These are phyloP conservation scores for Leccinum huronense DNA, from an alignment of 1,284 basidiomycete genomes.

Conservation along the genomic window DNA sequence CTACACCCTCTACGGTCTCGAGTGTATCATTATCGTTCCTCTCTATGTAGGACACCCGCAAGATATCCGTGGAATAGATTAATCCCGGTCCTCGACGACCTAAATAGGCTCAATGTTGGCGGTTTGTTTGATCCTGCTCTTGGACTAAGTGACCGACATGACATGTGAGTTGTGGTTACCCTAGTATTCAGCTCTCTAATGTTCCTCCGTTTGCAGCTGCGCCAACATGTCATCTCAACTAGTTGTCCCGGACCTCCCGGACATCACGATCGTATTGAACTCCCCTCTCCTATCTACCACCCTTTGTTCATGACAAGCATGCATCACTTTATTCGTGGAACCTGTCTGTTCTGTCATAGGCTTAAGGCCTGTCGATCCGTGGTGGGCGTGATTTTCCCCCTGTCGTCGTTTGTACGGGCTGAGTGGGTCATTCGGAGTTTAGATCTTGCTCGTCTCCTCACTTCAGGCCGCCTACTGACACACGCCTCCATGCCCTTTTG, in stretches of 20 bases:
- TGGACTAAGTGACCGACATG: slow-evolving; percentile 84
- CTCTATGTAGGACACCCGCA: slow-evolving; percentile 84
- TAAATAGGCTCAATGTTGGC: slow-evolving; percentile 88
- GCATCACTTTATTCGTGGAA: slow-evolving; percentile 84
- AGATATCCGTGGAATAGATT: slow-evolving; percentile 98
- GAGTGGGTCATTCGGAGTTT: slow-evolving; percentile 14
- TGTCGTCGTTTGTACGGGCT: slow-evolving; percentile 14
- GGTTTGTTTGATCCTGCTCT: slow-evolving; percentile 96
- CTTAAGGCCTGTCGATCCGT: slow-evolving; percentile 80
- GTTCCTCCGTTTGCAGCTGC: slow-evolving; percentile 58
- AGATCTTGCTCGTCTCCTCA: slow-evolving; percentile 47
- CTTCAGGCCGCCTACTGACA: too few relatives aligned
- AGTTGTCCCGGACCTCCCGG: slow-evolving; percentile 87
- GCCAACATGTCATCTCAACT: slow-evolving; percentile 87
- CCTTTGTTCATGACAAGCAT: slow-evolving; percentile 95
- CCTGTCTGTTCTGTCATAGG: slow-evolving; percentile 95
- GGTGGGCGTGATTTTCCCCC: slow-evolving; percentile 48
- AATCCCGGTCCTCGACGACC: slow-evolving; percentile 91
- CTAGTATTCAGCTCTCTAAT: slow-evolving; percentile 1
- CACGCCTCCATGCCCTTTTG: too few relatives aligned
- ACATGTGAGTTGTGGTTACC: slow-evolving; percentile 65
- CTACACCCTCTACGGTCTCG: slow-evolving; percentile 80
- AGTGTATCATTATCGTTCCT: slow-evolving; percentile 96
- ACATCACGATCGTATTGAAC: slow-evolving; percentile 99
- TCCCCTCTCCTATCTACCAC: slow-evolving; percentile 94